Conservation (phyloP, 805 yeast species). For the Tetrapisispora nanseiensis region DNA sequence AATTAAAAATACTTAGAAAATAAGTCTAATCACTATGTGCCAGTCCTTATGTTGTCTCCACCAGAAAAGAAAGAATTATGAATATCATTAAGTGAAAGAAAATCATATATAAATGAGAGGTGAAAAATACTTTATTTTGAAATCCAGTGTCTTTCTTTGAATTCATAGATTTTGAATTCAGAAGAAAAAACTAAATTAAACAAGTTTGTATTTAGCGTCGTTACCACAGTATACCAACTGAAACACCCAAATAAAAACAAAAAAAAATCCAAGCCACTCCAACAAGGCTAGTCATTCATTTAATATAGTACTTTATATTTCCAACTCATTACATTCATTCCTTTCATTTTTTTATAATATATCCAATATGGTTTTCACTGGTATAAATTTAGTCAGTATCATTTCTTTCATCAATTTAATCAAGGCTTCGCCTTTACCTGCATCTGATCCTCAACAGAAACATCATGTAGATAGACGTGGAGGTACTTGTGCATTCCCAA, state of each 20-base stretch:
- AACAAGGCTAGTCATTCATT: conserved; percentile 1
- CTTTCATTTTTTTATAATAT: background rate
- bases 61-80: background rate
- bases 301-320: background rate
- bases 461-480: conserved; percentile 9
- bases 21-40: too few species aligned
- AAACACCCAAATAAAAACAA: background rate
- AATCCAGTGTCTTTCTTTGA: too few species aligned
- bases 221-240: background rate
- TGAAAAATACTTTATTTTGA: too few species aligned
- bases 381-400: background rate
- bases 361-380: conserved; percentile 1
- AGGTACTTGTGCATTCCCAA: conserved; percentile 59
- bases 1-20: too few species aligned
- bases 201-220: background rate
- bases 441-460: background rate
- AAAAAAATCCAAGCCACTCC: background rate
- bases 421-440: conserved; percentile 2
- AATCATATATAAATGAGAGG: background rate
- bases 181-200: background rate
- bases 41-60: background rate
- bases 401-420: background rate
- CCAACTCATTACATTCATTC: conserved; percentile 2
- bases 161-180: background rate
- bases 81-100: background rate